Evolutionary conservation across 208 protist genomes (phyloP), one percentile per base, ranked within the genome.

Genomic region (Crithidia sp.): DNA sequence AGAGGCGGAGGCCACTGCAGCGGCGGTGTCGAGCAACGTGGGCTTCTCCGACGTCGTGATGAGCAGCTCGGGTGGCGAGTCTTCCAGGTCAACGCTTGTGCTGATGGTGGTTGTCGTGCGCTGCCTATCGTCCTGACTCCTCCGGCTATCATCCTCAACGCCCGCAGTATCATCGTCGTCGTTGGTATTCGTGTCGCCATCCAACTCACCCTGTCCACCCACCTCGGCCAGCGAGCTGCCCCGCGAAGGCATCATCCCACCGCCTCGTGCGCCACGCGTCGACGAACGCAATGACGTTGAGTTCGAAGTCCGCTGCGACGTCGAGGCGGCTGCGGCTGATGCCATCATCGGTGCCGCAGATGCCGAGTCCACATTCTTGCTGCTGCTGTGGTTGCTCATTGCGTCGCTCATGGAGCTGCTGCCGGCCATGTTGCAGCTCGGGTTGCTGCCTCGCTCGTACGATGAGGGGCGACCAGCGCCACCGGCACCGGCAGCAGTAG

Each of bases 341-440:
- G 28, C 28, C 28, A 28, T 28, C 28, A 28, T 28, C 28, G 28
- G 0, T 28, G 28, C 28, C 45, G 45, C 7, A 7, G 45, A 49
- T 7, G 45, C 12, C 9, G 45, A 0, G 7, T 63, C 17, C 4
- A 3, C 5, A 16, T 50, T 41, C 0, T 17, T 40, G 36, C 4
- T 44, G 41, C 56, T 74, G 58, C 58, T 74, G 44, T 74, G 50
- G 6, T 66, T 49, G 63, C 64, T 53, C 52, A 65, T 41, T 49
- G 39, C 64, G 43, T 76, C 63, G n/a, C 55, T 70, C n/a, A 43
- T 53, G 37, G 56, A 68, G 44, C 59, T 57, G 44, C 61, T 76
- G 36, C 14, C 60, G 2, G 44, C 43, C 43, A 41, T 65, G 14
- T 59, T 12, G 36, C 59, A 77, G 53, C 58, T 75, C 56, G 53